Base-by-base conservation (phyloP, 2,329 filamentous ascomycete species). In the Boeremia lycopersici region DNA sequence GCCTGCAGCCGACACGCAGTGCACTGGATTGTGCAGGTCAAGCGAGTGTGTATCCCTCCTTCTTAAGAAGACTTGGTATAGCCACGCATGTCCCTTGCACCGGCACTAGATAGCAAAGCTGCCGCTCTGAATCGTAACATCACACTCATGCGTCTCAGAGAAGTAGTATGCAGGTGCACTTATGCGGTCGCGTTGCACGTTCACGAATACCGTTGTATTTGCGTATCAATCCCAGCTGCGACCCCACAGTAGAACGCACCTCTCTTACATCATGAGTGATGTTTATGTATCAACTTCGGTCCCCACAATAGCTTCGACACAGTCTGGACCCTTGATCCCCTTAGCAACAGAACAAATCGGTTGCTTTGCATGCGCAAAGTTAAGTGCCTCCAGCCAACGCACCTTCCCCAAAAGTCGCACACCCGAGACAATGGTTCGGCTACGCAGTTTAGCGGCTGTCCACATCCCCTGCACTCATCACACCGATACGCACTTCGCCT, bases 111-210 rank as follows among this genome's bases (percentile, higher is more conserved):
- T n/a, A 33, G 25, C 17, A 50, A 31, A 35, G 2, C 15, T 33
- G 26, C 25, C 35, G 34, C 35, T 46, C 30, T 43, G 35, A 50
- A 50, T 29, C 47, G 35, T 28, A 41, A 30, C 12, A 48, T 49
- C 30, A 34, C 42, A 45, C 2, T 31, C 15, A 31, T 30, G 13
- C n/a, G 40, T 55, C 29, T 49, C 29, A 46, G 36, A 31, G 30
- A 46, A 17, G 41, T 30, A 30, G 41, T 36, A 30, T 49, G 52
- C 46, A 47, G 30, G n/a, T 30, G 52, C 40, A 41, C 19, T 40
- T 49, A 31, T 54, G 51, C 51, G 45, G 39, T 44, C 25, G 15
- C 34, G 29, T 49, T 54, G 45, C 46, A 50, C 28, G 46, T 49
- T 55, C 36, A 41, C 36, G 30, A 42, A 40, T 36, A 28, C 41